Evolutionary conservation across 495 filamentous ascomycete genomes (phyloP), one percentile per base, ranked within the genome.

Genomic region (Xylaria grammica): DNA sequence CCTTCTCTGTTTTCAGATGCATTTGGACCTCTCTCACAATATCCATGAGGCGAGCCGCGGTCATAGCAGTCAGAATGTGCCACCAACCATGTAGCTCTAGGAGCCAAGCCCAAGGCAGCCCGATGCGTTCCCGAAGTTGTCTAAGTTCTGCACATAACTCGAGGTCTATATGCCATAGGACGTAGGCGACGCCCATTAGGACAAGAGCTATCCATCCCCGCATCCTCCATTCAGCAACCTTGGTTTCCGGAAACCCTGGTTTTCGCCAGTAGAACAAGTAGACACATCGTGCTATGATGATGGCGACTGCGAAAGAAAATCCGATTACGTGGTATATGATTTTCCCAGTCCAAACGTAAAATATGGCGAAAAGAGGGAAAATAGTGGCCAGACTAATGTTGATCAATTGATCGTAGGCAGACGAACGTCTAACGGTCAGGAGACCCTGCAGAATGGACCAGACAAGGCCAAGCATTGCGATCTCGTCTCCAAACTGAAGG

Each of bases 21-120:
- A 30, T 22, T 24, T 48, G 42, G 19, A 59, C 9, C 7, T 59
- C 42, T 36, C 56, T 46, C 20, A 36, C 20, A 24, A 48, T 20
- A 59, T 59, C 42, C 56, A 59, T 59, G 29, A 59, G 10, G 42
- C 56, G 42, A 32, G 56, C 42, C 4, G 83, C 83, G 7, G 81
- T 78, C 17, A 84, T 72, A 2, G 79, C 84, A 3, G 84, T 86
- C 42, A 83, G 75, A 24, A 86, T 72, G 72, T 86, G 84, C 86
- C 84, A 87, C 83, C 84, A 89, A 22, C 86, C 85, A 70, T 89
- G 86, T 19, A 88, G 68, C 68, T 87, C 85, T 1, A 87, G 65
- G 1, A 84, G 24, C 63, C 81, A 84, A 27, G 78, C 81, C 80
- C 74, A 84, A 1, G 85, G 86, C 63, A 85, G 68, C 1, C 84